These are phyloP conservation scores for Suillus subaureus DNA, from an alignment of 768 basidiomycete species.

Conservation along the genomic window DNA sequence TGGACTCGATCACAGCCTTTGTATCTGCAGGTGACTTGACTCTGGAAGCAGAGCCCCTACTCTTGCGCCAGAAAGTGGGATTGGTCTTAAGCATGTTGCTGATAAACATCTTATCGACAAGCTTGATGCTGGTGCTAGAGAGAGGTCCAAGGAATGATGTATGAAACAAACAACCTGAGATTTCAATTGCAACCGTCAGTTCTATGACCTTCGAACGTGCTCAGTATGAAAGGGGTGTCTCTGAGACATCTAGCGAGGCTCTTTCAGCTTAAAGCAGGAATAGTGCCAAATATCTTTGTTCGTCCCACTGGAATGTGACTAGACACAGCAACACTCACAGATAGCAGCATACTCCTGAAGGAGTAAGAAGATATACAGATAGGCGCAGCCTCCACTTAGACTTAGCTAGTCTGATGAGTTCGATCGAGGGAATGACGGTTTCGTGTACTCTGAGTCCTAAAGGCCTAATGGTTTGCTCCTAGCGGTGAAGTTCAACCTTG, in stretches of 20 bases:
- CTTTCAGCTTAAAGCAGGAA: not conserved
- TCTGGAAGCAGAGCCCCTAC: not conserved
- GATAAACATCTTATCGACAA: not conserved
- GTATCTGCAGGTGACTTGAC: not conserved
- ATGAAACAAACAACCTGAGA: not conserved
- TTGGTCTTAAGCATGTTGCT: not conserved
- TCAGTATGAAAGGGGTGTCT: no score
- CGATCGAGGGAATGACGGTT: not conserved
- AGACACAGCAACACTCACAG: not conserved
- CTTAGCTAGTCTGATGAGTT: not conserved
- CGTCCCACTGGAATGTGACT: not conserved
- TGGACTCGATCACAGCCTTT: not conserved
- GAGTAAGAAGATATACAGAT: slow-evolving; percentile 3
- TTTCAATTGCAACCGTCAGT: not conserved
- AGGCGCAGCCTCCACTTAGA: not conserved
- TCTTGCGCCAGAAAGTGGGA: not conserved
- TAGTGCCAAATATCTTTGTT: not conserved
- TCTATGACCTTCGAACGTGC: not conserved
- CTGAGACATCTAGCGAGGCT: not conserved
- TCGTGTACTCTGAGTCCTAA: not conserved
- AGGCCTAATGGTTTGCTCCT: not conserved
- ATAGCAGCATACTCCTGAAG: not conserved
- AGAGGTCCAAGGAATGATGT: slow-evolving; percentile 1
- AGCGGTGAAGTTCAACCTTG: not conserved
- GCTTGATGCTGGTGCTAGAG: not conserved